A percentile compares a stretch with the other conserved stretches of the same genome.
Evolutionary conservation across 2,329 filamentous ascomycete species (phyloP).

Genomic region (Penicillium digitatum): DNA sequence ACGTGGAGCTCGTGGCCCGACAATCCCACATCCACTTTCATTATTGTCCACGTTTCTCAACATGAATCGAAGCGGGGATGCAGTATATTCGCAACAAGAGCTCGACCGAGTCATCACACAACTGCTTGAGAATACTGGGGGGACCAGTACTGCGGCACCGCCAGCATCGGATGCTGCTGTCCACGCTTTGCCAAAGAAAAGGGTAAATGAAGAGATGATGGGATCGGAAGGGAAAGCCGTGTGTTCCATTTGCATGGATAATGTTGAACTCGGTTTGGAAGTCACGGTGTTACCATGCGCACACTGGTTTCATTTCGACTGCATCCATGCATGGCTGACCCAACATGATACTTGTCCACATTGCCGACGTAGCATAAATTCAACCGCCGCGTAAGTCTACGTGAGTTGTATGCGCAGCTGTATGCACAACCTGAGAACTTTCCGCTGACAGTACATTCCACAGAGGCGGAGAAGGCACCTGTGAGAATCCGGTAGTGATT

Average conservation of each 20-base stretch:
- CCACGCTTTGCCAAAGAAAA: slow-evolving; percentile 65
- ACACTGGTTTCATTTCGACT: slow-evolving; percentile 89
- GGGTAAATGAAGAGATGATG: slow-evolving; percentile 67
- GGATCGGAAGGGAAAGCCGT: slow-evolving; percentile 65
- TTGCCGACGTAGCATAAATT: slow-evolving; percentile 42
- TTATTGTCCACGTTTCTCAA: slow-evolving; percentile 44
- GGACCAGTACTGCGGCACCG: slow-evolving; percentile 69
- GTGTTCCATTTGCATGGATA: slow-evolving; percentile 93
- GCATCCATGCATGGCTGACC: slow-evolving; percentile 76
- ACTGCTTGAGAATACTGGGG: slow-evolving; percentile 73
- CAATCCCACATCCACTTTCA: slow-evolving; percentile 41
- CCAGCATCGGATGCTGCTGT: slow-evolving; percentile 77
- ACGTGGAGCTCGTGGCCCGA: slow-evolving; percentile 16
- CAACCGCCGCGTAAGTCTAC: slow-evolving; percentile 23
- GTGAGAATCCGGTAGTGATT: slow-evolving; percentile 16
- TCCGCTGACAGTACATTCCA: slow-evolving; percentile 10
- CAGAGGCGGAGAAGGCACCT: slow-evolving; percentile 20
- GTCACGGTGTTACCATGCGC: slow-evolving; percentile 78
- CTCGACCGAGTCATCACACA: slow-evolving; percentile 82
- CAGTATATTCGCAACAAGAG: slow-evolving; percentile 85
- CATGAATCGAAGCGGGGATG: slow-evolving; percentile 62
- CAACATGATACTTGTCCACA: slow-evolving; percentile 89
- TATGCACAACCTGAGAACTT: background rate
- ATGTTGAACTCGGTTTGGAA: slow-evolving; percentile 67
- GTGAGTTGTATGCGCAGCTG: background rate